Evolutionary conservation across 352 stramenopile genomes (phyloP).

Genomic region (Pythium sp.): DNA sequence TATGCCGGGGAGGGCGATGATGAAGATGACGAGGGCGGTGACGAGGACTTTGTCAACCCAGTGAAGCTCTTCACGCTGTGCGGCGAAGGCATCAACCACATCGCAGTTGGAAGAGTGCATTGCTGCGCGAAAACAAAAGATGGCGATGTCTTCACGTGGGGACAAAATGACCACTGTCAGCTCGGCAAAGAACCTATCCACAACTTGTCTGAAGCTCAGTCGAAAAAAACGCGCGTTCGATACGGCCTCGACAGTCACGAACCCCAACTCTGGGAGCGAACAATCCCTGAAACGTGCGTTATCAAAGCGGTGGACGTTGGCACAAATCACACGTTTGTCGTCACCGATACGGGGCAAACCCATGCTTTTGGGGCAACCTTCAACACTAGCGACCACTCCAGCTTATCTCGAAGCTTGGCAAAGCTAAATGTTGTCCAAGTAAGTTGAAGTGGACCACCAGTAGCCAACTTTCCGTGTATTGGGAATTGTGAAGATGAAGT

Average conservation of each 20-base stretch:
- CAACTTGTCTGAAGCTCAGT: conserved; percentile 45
- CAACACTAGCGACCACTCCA: conserved; percentile 57
- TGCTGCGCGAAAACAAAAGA: conserved; percentile 76
- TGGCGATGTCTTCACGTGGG: conserved; percentile 82
- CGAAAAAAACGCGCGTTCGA: conserved; percentile 53
- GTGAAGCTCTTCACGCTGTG: conserved; percentile 63
- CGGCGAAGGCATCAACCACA: conserved; percentile 64
- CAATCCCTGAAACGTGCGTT: conserved; percentile 53
- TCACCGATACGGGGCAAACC: conserved; percentile 50
- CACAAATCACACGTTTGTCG: conserved; percentile 70
- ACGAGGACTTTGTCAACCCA: conserved; percentile 69
- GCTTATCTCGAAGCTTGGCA: conserved; percentile 43
- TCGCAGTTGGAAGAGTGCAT: conserved; percentile 73
- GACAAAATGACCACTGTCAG: conserved; percentile 82
- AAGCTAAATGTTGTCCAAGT: conserved; percentile 68
- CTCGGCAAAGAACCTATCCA: conserved; percentile 64
- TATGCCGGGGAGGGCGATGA: conserved; percentile 8
- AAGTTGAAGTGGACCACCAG: background rate
- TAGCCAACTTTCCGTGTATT: background rate
- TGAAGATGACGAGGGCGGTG: conserved; percentile 40
- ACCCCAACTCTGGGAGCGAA: conserved; percentile 67
- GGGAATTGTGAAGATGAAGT: background rate
- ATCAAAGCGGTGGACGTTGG: conserved; percentile 56
- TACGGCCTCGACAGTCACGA: conserved; percentile 62
- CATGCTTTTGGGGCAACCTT: conserved; percentile 71